Conservation (phyloP, 345 rosid genomes). For the Bruguiera parviflora region DNA sequence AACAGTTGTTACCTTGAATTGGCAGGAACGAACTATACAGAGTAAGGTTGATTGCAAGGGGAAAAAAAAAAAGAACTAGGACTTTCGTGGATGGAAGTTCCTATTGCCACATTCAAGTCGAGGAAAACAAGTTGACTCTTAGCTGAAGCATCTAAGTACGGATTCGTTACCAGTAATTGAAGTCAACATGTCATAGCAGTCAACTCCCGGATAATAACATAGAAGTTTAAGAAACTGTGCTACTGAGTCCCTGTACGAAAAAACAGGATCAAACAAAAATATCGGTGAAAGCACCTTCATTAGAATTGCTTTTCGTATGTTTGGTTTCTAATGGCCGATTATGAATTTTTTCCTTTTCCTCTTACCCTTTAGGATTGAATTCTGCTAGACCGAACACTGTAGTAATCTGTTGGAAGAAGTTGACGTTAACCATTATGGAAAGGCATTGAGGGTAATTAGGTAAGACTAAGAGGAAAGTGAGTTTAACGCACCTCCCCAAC, state of each 20-base stretch:
- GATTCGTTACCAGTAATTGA: conserved; percentile 59
- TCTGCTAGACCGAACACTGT: conserved; percentile 53
- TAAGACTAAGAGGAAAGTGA: too few relatives aligned
- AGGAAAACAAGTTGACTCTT: not conserved
- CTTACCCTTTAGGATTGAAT: conserved; percentile 85
- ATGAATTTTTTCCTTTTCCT: not conserved
- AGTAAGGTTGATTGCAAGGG: not conserved
- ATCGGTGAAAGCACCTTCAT: not conserved
- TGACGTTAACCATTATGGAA: not conserved
- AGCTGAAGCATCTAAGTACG: not conserved
- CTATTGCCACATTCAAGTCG: too few relatives aligned
- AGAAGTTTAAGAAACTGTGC: conserved; percentile 38
- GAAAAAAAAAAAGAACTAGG: not conserved
- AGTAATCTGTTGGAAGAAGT: conserved; percentile 41
- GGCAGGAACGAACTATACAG: not conserved
- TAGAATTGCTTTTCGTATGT: not conserved
- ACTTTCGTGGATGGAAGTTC: not conserved
- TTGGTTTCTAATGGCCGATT: not conserved
- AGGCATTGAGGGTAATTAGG: too few relatives aligned
- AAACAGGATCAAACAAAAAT: not conserved
- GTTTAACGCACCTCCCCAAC: conserved; percentile 61
- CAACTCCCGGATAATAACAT: conserved; percentile 58
- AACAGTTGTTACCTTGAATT: conserved; percentile 68
- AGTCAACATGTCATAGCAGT: conserved; percentile 68
- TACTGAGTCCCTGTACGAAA: conserved; percentile 43